Evolutionary conservation across 345 rosid species (phyloP).

Genomic region (Eutrema yunnanense): DNA sequence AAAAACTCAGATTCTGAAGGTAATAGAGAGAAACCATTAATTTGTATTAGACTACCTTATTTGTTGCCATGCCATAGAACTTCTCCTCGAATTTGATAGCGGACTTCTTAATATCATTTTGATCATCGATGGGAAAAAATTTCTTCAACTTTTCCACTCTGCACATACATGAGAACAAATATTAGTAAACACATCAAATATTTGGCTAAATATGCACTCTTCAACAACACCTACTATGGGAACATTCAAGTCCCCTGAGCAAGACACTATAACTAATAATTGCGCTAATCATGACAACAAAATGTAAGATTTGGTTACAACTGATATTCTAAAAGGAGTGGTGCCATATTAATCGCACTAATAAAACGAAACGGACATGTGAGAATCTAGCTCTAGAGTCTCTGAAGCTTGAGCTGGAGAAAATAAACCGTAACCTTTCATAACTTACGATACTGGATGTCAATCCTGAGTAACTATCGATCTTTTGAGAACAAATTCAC

Average conservation of each 20-base stretch:
- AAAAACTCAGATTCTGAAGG: background rate
- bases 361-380: no score
- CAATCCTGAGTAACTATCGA: background rate
- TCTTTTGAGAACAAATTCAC: background rate
- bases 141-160: constrained; percentile 53
- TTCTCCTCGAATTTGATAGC: constrained; percentile 60
- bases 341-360: no score
- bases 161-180: background rate
- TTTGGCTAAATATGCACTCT: background rate
- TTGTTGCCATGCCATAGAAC: constrained; percentile 35
- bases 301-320: background rate
- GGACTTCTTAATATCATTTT: constrained; percentile 34
- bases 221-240: no score
- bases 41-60: constrained; percentile 41
- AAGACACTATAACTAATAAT: no score
- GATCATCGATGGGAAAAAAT: constrained; percentile 38
- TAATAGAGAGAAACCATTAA: background rate
- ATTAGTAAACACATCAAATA: background rate
- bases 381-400: background rate
- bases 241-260: no score
- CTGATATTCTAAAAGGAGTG: background rate
- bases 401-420: no score
- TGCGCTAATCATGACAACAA: no score
- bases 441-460: no score
- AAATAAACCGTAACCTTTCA: no score